Evolutionary conservation across 495 filamentous ascomycete genomes (phyloP).

Genomic region (Lasiosphaeria ovina): DNA sequence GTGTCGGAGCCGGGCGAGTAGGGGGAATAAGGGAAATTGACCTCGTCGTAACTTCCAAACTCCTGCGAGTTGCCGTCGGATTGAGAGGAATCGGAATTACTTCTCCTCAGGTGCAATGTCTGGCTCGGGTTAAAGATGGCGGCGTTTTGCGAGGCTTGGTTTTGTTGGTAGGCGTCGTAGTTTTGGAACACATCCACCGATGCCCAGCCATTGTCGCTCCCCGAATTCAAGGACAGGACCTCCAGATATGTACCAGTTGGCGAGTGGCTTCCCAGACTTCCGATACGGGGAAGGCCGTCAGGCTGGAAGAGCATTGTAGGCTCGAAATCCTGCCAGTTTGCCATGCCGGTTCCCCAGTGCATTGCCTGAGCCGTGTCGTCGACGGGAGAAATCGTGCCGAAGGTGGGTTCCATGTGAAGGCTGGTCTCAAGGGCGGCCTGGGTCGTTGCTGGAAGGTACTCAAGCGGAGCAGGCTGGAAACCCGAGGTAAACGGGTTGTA

Average conservation of each 20-base stretch:
- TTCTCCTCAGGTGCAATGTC: slow-evolving; percentile 72
- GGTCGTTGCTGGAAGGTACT: slow-evolving; percentile 69
- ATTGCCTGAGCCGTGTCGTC: slow-evolving; percentile 64
- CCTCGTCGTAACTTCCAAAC: slow-evolving; percentile 81
- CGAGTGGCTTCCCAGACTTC: slow-evolving; percentile 69
- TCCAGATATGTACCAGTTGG: slow-evolving; percentile 81
- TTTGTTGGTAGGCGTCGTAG: slow-evolving; percentile 46
- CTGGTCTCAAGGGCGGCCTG: slow-evolving; percentile 62
- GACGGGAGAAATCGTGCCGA: slow-evolving; percentile 58
- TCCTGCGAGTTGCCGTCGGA: slow-evolving; percentile 61
- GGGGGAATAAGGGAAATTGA: slow-evolving; percentile 66
- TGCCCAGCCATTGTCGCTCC: slow-evolving; percentile 84
- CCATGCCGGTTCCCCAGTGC: slow-evolving; percentile 51
- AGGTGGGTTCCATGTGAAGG: slow-evolving; percentile 64
- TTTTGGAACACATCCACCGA: slow-evolving; percentile 60
- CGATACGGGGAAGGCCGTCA: slow-evolving; percentile 53
- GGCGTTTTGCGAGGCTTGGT: slow-evolving; percentile 48
- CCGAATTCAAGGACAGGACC: slow-evolving; percentile 72
- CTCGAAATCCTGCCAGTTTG: slow-evolving; percentile 74
- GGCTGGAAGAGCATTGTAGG: slow-evolving; percentile 52
- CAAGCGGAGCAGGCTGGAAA: slow-evolving; percentile 58
- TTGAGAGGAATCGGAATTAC: slow-evolving; percentile 79
- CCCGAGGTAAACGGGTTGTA: slow-evolving; percentile 47
- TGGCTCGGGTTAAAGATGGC: slow-evolving; percentile 85
- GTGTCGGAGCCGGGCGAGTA: slow-evolving; percentile 62